Evolutionary conservation across 768 basidiomycete species (phyloP).

Genomic region (Fistulinella prunicolor): DNA sequence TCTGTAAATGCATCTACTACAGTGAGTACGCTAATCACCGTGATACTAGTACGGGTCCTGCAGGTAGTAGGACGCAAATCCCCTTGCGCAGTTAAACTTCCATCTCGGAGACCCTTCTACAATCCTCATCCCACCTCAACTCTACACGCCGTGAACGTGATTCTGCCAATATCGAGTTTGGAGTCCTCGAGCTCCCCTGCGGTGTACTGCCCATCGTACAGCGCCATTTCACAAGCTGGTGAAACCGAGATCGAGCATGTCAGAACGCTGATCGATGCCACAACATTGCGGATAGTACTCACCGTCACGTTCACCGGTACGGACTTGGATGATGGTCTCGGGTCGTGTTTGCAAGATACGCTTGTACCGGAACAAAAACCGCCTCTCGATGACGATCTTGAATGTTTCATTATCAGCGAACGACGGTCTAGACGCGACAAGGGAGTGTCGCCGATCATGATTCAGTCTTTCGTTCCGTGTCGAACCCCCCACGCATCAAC

Average conservation of each 20-base stretch:
- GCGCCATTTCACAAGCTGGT: not conserved
- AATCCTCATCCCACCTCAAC: not conserved
- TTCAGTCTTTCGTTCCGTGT: not conserved
- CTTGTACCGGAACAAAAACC: conserved; percentile 10
- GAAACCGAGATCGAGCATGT: not conserved
- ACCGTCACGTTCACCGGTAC: not conserved
- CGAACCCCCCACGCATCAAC: not conserved
- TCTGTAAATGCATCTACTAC: too few relatives aligned
- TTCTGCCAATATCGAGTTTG: conserved; percentile 3
- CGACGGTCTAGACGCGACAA: conserved; percentile 1
- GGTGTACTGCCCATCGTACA: conserved; percentile 3
- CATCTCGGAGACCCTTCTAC: too few relatives aligned
- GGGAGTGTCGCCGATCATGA: too few relatives aligned
- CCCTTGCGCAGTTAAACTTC: too few relatives aligned
- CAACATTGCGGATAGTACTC: not conserved
- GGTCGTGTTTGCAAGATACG: conserved; percentile 10
- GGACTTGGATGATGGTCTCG: not conserved
- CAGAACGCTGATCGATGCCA: not conserved
- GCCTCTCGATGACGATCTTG: conserved; percentile 7
- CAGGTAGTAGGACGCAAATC: too few relatives aligned
- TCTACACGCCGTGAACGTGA: conserved; percentile 7
- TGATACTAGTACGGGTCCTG: not conserved
- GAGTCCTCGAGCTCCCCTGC: not conserved
- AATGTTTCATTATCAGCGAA: conserved; percentile 1
- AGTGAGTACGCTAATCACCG: not conserved